Evolutionary conservation across 768 basidiomycete genomes (phyloP).

Genomic region (Agaricus blazei): DNA sequence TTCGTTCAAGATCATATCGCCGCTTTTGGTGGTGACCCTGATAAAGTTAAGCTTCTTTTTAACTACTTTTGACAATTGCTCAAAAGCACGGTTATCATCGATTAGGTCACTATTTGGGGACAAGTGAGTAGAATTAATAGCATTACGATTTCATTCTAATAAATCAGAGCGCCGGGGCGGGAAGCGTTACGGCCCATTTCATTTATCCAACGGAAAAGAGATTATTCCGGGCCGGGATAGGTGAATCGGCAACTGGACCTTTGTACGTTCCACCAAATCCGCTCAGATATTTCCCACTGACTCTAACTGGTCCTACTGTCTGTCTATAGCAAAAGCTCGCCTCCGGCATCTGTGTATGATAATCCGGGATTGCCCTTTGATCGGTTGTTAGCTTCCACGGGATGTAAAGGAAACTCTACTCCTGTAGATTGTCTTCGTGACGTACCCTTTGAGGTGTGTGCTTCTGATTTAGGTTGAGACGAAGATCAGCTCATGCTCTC

Average conservation of each 20-base stretch:
- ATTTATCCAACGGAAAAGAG: slow-evolving; percentile 30
- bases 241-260: slow-evolving; percentile 49
- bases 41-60: slow-evolving; percentile 20
- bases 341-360: slow-evolving; percentile 40
- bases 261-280: slow-evolving; percentile 31
- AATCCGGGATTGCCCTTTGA: slow-evolving; percentile 46
- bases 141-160: slow-evolving; percentile 26
- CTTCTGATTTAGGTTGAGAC: not conserved
- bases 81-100: too few relatives aligned
- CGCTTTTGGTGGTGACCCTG: slow-evolving; percentile 60
- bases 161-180: slow-evolving; percentile 33
- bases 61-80: not conserved
- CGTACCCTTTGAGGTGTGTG: slow-evolving; percentile 38
- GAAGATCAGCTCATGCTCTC: not conserved
- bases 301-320: not conserved
- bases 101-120: slow-evolving; percentile 47
- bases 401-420: slow-evolving; percentile 33
- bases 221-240: slow-evolving; percentile 49
- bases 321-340: slow-evolving; percentile 44
- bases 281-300: too few relatives aligned
- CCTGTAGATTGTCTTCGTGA: slow-evolving; percentile 40
- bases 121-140: slow-evolving; percentile 38
- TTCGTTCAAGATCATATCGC: slow-evolving; percentile 66
- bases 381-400: slow-evolving; percentile 38
- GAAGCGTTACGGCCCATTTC: slow-evolving; percentile 44